Conservation (phyloP, 192 early-diverging fungal genomes). For the Podila horticola region DNA sequence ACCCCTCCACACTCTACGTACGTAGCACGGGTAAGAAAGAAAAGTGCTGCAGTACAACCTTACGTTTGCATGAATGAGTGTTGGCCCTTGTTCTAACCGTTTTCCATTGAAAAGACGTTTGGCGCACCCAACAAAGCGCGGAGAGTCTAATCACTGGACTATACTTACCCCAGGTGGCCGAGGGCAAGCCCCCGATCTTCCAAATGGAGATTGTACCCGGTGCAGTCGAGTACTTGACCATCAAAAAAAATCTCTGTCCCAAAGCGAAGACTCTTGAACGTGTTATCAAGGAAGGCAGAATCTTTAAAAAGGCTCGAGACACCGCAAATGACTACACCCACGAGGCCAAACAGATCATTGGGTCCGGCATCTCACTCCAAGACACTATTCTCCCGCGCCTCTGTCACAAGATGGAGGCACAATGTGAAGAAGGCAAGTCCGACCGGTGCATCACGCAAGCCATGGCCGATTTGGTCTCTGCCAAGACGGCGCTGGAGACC, state of each 20-base stretch:
- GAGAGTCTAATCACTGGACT: slow-evolving; percentile 26
- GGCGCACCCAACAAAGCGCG: slow-evolving; percentile 28
- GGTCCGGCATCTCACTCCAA: neutral
- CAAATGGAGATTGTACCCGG: neutral
- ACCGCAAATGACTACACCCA: neutral
- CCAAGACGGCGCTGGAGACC: neutral
- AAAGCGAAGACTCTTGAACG: neutral
- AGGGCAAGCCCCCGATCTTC: neutral
- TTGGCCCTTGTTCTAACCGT: neutral
- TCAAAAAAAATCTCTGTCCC: slow-evolving; percentile 10
- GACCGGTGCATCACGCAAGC: neutral
- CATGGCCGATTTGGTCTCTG: neutral
- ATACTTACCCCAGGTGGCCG: neutral
- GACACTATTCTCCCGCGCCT: slow-evolving; percentile 10
- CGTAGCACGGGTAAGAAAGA: slow-evolving; percentile 17
- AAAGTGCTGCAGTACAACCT: neutral
- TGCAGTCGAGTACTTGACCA: slow-evolving; percentile 15
- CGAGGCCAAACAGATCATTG: neutral
- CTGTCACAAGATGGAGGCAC: slow-evolving; percentile 6
- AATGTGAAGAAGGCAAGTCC: neutral
- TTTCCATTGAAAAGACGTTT: slow-evolving; percentile 3
- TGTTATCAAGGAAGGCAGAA: neutral
- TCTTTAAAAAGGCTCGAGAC: neutral
- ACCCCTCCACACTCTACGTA: neutral
- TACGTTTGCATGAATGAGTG: neutral